A percentile compares a stretch with the other conserved stretches of the same genome.
phyloP scores from a whole-genome alignment of 2,329 filamentous ascomycete species.

The Ophiocordyceps camponoti-leonardi region DNA sequence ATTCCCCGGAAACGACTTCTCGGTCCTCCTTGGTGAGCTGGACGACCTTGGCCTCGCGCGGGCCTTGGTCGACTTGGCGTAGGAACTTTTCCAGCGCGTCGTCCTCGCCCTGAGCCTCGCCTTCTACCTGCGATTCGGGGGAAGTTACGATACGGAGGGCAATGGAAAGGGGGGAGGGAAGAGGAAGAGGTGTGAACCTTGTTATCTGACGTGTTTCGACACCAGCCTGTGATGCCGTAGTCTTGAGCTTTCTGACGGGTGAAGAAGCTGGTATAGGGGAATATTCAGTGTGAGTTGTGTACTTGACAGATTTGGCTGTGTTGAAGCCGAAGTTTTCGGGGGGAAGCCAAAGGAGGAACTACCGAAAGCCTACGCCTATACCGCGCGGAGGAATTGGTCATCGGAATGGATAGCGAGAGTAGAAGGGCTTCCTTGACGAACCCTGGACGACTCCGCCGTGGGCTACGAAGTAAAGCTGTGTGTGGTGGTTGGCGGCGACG shows the following conservation, averaged over 20 bases:
- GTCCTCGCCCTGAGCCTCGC: constrained; percentile 67
- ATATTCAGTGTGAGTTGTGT: no score
- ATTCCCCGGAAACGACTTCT: constrained; percentile 47
- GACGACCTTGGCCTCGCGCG: constrained; percentile 52
- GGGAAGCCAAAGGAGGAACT: constrained; percentile 4
- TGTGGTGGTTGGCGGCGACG: no score
- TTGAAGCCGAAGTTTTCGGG: no score
- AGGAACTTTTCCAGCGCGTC: constrained; percentile 51
- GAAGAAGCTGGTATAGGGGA: constrained; percentile 30
- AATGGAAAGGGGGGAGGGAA: no score
- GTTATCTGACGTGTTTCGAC: constrained; percentile 37
- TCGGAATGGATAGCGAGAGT: no score
- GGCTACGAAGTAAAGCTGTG: constrained; percentile 46
- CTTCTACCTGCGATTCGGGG: constrained; percentile 51
- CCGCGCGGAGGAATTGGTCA: no score
- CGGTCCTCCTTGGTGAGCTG: constrained; percentile 56
- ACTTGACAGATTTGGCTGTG: no score
- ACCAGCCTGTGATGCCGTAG: constrained; percentile 41
- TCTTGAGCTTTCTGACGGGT: constrained; percentile 32
- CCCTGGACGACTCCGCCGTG: constrained; percentile 53
- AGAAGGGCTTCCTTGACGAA: constrained; percentile 11
- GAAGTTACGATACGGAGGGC: no score
- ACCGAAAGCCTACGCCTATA: constrained; percentile 40
- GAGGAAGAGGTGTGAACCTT: no score
- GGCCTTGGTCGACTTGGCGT: constrained; percentile 59